phyloP scores from a whole-genome alignment of 1,284 basidiomycete species.

The Cystobasidiaceae sp. region DNA sequence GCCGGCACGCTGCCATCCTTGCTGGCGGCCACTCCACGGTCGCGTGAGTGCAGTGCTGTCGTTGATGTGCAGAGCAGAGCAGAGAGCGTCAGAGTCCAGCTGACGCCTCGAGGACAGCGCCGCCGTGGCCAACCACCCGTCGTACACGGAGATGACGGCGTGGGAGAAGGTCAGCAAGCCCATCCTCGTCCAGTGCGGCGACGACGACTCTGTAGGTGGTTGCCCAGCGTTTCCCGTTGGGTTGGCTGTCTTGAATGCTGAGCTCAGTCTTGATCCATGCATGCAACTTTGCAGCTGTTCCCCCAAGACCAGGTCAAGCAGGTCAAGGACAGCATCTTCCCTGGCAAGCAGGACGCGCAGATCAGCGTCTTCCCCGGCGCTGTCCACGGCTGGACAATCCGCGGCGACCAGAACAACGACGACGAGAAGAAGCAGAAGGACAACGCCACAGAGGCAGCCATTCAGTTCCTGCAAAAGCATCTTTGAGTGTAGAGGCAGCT shows the following conservation, averaged over 20 bases:
- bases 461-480: constrained; percentile 4
- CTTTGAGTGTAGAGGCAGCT: neutral
- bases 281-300: neutral
- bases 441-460: neutral
- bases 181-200: neutral
- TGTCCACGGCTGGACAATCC: constrained; percentile 1
- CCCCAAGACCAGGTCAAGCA: constrained; percentile 1
- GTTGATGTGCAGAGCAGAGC: neutral
- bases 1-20: constrained; percentile 4
- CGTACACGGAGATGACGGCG: constrained; percentile 12
- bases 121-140: constrained; percentile 14
- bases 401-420: constrained; percentile 12
- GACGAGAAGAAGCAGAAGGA: constrained; percentile 17
- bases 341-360: neutral
- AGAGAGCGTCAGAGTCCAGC: neutral
- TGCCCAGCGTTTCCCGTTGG: too few species aligned
- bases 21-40: neutral
- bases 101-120: neutral
- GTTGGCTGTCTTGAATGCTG: neutral
- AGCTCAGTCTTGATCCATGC: neutral
- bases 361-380: neutral
- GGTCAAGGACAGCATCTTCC: constrained; percentile 9
- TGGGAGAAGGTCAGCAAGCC: constrained; percentile 6
- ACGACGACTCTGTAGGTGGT: neutral
- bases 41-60: constrained; percentile 1